Evolutionary conservation across 805 yeast species (phyloP).

Genomic region (Teunomyces pallodes): DNA sequence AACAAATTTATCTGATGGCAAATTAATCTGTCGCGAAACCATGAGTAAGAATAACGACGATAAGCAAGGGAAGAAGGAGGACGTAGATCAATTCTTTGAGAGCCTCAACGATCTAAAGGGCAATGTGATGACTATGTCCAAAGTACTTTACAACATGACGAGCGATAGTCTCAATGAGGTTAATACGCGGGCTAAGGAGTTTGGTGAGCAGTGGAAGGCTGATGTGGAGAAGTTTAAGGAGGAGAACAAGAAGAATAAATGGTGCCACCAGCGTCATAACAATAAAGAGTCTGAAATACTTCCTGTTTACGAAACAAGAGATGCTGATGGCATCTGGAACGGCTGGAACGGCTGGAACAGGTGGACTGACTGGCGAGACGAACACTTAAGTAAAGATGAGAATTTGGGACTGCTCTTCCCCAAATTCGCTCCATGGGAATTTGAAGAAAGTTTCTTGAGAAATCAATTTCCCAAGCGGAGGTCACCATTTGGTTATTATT

Average conservation of each 20-base stretch:
- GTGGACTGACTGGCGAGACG: neutral
- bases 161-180: constrained; percentile 20
- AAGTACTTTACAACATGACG: constrained; percentile 23
- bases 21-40: neutral
- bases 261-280: neutral
- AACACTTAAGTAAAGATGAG: neutral
- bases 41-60: constrained; percentile 1
- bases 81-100: constrained; percentile 14
- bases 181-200: constrained; percentile 19
- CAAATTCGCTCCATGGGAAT: constrained; percentile 3
- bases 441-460: neutral
- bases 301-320: neutral
- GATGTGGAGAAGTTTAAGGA: constrained; percentile 7
- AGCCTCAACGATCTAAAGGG: constrained; percentile 17
- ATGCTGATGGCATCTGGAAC: neutral
- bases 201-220: constrained; percentile 16
- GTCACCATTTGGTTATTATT: constrained; percentile 46
- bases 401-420: neutral
- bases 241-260: neutral
- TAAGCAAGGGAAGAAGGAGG: constrained; percentile 16
- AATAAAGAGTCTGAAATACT: neutral
- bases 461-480: neutral
- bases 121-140: constrained; percentile 24
- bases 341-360: too few relatives aligned
- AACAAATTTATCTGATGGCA: neutral